These are phyloP conservation scores for Fomitopsis schrenkii DNA, from an alignment of 1,284 basidiomycete species.

Conservation along the genomic window DNA sequence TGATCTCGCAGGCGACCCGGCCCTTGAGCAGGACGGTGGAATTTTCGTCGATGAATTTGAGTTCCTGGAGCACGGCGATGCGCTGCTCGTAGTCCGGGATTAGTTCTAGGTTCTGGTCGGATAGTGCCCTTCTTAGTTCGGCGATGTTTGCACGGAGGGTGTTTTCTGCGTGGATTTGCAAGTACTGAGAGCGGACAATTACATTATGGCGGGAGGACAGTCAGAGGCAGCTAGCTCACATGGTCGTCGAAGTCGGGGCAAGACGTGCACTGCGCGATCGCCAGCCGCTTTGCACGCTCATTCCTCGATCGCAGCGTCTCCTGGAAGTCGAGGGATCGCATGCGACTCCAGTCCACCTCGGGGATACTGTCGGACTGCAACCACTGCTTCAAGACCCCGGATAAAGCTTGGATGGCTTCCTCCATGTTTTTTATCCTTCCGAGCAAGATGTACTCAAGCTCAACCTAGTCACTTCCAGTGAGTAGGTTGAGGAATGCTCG, in stretches of 20 bases:
- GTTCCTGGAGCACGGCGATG: slow-evolving; percentile 85
- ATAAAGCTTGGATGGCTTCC: slow-evolving; percentile 46
- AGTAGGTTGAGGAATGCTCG: slow-evolving; percentile 1
- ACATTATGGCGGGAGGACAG: not conserved
- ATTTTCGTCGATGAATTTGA: slow-evolving; percentile 92
- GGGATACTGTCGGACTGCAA: slow-evolving; percentile 42
- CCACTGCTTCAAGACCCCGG: slow-evolving; percentile 55
- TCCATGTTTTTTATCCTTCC: slow-evolving; percentile 58
- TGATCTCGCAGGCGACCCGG: slow-evolving; percentile 99
- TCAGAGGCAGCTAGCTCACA: slow-evolving; percentile 37
- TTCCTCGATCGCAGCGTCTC: slow-evolving; percentile 71
- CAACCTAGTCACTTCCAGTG: slow-evolving; percentile 45
- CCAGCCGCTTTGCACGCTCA: slow-evolving; percentile 40
- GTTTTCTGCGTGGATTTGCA: slow-evolving; percentile 71
- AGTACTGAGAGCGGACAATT: slow-evolving; percentile 55
- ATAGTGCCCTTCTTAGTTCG: slow-evolving; percentile 75
- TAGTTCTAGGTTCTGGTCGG: slow-evolving; percentile 95
- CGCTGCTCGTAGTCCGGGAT: slow-evolving; percentile 97
- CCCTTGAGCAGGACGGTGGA: slow-evolving; percentile 95
- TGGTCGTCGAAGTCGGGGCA: slow-evolving; percentile 68
- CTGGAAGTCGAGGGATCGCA: slow-evolving; percentile 90
- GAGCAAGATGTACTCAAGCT: slow-evolving; percentile 66
- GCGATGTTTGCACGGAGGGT: slow-evolving; percentile 71
- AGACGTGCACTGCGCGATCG: slow-evolving; percentile 44
- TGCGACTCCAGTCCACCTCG: slow-evolving; percentile 83